Conservation (phyloP, 768 basidiomycete genomes). For the Leccinum truebloodii region DNA sequence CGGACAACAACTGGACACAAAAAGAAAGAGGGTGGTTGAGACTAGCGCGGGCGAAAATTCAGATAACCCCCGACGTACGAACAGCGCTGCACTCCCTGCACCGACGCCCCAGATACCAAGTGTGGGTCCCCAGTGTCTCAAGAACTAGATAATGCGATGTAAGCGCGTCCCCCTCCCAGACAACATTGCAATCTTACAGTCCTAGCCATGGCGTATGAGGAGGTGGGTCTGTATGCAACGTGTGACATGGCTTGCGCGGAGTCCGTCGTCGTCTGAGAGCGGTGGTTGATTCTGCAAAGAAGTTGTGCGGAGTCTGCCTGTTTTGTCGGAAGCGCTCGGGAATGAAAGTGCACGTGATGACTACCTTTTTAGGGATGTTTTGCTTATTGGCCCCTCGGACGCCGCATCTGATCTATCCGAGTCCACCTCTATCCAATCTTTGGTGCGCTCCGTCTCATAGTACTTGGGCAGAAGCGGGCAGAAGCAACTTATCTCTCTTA, state of each 20-base stretch:
- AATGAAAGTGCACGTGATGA: slow-evolving; percentile 22
- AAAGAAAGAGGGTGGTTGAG: slow-evolving; percentile 3
- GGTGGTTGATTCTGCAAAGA: background rate
- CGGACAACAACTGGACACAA: slow-evolving; percentile 63
- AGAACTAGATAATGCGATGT: slow-evolving; percentile 35
- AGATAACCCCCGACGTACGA: slow-evolving; percentile 43
- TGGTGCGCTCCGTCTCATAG: too few species aligned
- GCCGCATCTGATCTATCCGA: background rate
- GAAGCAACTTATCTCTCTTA: too few species aligned
- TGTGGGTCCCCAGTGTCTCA: slow-evolving; percentile 59
- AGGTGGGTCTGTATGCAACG: slow-evolving; percentile 39
- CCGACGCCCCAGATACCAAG: slow-evolving; percentile 73
- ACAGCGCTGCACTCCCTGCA: slow-evolving; percentile 63
- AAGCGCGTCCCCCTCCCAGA: background rate
- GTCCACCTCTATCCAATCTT: too few species aligned
- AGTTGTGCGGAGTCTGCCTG: background rate
- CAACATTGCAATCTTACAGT: slow-evolving; percentile 35
- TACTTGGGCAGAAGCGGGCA: too few species aligned
- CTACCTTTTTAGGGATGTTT: background rate
- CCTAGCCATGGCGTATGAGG: slow-evolving; percentile 39
- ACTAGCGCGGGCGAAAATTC: background rate
- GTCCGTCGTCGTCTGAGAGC: background rate
- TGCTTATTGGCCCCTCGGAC: background rate
- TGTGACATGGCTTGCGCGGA: slow-evolving; percentile 41
- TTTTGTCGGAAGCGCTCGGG: slow-evolving; percentile 15